phyloP scores from a whole-genome alignment of 2,329 filamentous ascomycete species.

The Xylogone sp. region DNA sequence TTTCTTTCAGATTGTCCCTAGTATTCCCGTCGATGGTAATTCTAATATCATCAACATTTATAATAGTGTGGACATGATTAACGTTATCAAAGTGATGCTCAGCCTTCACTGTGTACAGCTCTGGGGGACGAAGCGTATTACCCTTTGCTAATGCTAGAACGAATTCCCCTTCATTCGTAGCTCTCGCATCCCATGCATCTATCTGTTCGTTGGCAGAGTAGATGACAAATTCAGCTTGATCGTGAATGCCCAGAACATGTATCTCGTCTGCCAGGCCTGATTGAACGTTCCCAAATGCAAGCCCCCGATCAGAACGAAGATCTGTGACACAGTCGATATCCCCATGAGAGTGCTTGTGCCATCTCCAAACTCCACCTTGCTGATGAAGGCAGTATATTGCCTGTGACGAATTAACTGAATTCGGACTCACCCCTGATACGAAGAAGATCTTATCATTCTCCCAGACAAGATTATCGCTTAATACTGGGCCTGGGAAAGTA shows the following conservation, averaged over 20 bases:
- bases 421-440: too few species aligned
- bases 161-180: conserved; percentile 9
- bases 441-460: too few species aligned
- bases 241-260: neutral
- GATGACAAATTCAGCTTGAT: neutral
- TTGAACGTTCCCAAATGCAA: conserved; percentile 12
- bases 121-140: conserved; percentile 23
- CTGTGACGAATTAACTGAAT: neutral
- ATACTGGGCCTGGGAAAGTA: too few species aligned
- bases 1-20: too few species aligned
- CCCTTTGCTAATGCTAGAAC: conserved; percentile 24
- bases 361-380: conserved; percentile 3
- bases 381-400: neutral
- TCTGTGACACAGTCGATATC: neutral
- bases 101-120: conserved; percentile 6
- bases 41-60: too few species aligned
- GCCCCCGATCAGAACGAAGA: conserved; percentile 12
- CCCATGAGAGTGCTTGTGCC: conserved; percentile 16
- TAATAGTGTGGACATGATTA: too few species aligned
- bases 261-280: conserved; percentile 4
- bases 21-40: too few species aligned
- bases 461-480: too few species aligned
- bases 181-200: conserved; percentile 14
- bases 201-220: conserved; percentile 6
- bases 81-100: too few species aligned